These are phyloP conservation scores for Chamaecyparis obtusa DNA, from an alignment of 75 land plant genomes.

Conservation along the genomic window DNA sequence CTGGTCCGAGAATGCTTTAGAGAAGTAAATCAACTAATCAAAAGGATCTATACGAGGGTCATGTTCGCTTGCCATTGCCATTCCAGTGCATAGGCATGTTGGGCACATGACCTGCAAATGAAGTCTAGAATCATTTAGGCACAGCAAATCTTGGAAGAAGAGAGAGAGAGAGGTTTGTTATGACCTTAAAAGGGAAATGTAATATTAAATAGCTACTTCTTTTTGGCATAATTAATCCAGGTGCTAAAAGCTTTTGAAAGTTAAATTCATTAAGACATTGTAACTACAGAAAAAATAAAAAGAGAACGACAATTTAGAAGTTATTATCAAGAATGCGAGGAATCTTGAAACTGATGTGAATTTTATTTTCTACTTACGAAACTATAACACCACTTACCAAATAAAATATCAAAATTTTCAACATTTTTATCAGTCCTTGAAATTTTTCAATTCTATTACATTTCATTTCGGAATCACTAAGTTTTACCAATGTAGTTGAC, in stretches of 20 bases:
- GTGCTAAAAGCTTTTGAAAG: background rate
- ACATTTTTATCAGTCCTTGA: background rate
- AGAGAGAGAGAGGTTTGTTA: background rate
- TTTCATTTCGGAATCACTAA: background rate
- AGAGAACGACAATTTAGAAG: background rate
- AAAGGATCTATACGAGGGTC: conserved; percentile 98
- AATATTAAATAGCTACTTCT: background rate
- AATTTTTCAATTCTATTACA: background rate
- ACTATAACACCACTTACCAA: background rate
- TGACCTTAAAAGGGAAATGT: background rate
- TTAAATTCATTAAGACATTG: background rate
- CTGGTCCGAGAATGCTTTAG: background rate
- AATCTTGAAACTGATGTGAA: background rate
- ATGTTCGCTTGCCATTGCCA: conserved; percentile 98
- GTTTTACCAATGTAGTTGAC: background rate
- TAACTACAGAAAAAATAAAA: background rate
- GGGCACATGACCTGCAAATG: conserved; percentile 94
- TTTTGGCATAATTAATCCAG: background rate
- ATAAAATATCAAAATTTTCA: background rate
- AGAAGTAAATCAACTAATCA: conserved; percentile 32
- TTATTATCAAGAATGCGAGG: background rate
- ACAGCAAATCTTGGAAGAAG: background rate
- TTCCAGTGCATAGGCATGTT: conserved; percentile 98
- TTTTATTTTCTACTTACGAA: background rate
- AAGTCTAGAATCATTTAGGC: conserved; percentile 5